Evolutionary conservation across 2,329 filamentous ascomycete genomes (phyloP).

Genomic region (Colletotrichum caudatum): DNA sequence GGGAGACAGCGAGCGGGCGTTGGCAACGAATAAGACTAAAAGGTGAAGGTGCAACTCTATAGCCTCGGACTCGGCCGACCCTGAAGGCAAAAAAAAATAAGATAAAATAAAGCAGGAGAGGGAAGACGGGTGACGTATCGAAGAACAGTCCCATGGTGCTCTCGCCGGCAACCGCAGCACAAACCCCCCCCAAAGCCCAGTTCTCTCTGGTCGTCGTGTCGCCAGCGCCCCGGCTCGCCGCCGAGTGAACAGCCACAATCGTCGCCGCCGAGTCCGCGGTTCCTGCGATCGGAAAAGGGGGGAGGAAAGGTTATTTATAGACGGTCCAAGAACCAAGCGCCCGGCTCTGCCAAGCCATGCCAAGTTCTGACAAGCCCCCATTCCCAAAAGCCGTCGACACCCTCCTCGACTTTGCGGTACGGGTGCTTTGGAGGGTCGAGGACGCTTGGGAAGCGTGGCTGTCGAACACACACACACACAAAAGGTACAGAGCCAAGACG

Average conservation of each 20-base stretch:
- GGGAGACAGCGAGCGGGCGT: neutral
- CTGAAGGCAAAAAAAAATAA: constrained; percentile 27
- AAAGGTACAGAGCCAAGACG: constrained; percentile 16
- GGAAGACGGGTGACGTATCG: too few species aligned
- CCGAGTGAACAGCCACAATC: neutral
- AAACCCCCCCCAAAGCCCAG: too few species aligned
- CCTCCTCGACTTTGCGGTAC: constrained; percentile 13
- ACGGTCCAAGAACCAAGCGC: constrained; percentile 12
- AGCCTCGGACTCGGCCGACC: constrained; percentile 25
- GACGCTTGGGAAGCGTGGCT: constrained; percentile 11
- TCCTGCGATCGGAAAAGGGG: neutral
- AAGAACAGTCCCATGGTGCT: neutral
- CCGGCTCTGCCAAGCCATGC: constrained; percentile 23
- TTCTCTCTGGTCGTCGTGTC: neutral
- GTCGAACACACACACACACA: too few species aligned
- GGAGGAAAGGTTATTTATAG: constrained; percentile 14
- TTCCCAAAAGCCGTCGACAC: neutral
- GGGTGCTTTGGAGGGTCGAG: neutral
- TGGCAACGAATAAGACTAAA: constrained; percentile 12
- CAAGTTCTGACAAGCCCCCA: constrained; percentile 14
- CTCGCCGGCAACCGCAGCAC: neutral
- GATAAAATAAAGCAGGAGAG: too few species aligned
- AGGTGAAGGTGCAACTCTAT: constrained; percentile 31
- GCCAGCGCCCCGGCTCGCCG: neutral
- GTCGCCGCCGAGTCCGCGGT: neutral